Base-by-base conservation (phyloP, 768 basidiomycete species). In the Psilocybe cubensis region DNA sequence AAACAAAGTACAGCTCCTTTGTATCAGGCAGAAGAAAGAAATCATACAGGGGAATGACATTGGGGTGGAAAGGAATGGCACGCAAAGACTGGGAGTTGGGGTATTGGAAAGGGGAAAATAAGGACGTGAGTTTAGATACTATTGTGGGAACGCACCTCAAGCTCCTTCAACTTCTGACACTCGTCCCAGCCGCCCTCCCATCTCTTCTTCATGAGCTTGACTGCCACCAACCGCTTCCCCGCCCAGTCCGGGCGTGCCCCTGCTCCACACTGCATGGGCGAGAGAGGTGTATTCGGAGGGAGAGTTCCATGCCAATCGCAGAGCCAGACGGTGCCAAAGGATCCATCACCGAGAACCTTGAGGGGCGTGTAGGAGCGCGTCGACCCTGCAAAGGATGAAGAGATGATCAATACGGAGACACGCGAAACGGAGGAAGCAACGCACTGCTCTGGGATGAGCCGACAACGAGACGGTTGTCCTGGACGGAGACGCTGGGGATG, bases 111-210 rank as follows among this genome's bases (percentile, higher is more conserved):
- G 42, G 49, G 55, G 38, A 49, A 63, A 66, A 63, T 60, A 42
- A 45, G 58, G 62, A 38, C 23, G 54, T 50, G 46, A 56, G 54
- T 52, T n/a, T n/a, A 53, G 38, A 59, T 49, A 47, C 58, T 46
- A 60, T 57, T 54, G 47, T 54, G 25, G 40, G 24, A 51, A 61
- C 88, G 67, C 70, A 91, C 93, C 86, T 95, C 91, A 63, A 99
- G 88, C 72, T 99, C 97, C 70, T 97, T 97, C 67, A 97, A 83
- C 66, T 85, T 87, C 73, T 88, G 90, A 74, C 96, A 98, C 77
- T 99, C 95, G 68, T 93, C 90, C 97, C 97, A 99, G 31, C 97
- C 96, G 29, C 95, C 93, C 68, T 97, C 93, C 92, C 95, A 98
- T 63, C 85, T 88, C 80, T 89, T 92, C 83, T 94, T 98, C 96